Evolutionary conservation across 352 stramenopile species (phyloP).

Genomic region (Phytophthora quininea): DNA sequence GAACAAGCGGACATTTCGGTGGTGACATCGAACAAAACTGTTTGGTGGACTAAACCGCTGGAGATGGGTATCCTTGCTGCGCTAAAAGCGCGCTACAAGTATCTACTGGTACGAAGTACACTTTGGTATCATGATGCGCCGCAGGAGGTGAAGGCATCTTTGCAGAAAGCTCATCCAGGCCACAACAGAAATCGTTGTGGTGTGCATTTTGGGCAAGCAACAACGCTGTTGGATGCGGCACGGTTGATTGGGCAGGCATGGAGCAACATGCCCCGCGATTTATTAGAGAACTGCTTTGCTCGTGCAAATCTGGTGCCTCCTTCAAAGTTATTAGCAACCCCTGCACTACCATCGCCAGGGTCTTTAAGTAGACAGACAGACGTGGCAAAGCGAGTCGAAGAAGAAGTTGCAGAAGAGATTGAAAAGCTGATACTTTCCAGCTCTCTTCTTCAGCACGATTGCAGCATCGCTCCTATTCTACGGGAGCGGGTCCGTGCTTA

Average conservation of each 20-base stretch:
- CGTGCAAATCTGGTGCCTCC: constrained; percentile 24
- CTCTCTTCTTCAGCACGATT: constrained; percentile 1
- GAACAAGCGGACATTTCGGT: not conserved
- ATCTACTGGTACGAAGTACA: constrained; percentile 23
- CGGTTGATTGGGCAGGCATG: constrained; percentile 24
- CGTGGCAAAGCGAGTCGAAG: constrained; percentile 1
- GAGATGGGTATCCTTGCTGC: constrained; percentile 20
- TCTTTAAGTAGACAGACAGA: constrained; percentile 3
- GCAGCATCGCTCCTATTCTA: not conserved
- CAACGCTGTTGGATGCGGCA: constrained; percentile 34
- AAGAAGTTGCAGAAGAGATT: constrained; percentile 24
- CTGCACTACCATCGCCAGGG: not conserved
- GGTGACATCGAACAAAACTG: not conserved
- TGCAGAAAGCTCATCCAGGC: constrained; percentile 9
- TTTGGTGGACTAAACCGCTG: constrained; percentile 23
- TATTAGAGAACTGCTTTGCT: constrained; percentile 28
- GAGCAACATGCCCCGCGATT: constrained; percentile 17
- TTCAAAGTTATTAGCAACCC: constrained; percentile 22
- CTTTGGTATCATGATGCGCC: constrained; percentile 26
- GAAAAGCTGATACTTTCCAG: constrained; percentile 26
- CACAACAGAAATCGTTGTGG: not conserved
- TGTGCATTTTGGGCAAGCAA: constrained; percentile 27
- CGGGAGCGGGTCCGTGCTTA: constrained; percentile 15
- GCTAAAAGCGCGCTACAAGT: constrained; percentile 32
- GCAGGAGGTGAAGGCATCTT: constrained; percentile 26